Evolutionary conservation across 768 basidiomycete genomes (phyloP).

Genomic region (Calvatia gigantea): DNA sequence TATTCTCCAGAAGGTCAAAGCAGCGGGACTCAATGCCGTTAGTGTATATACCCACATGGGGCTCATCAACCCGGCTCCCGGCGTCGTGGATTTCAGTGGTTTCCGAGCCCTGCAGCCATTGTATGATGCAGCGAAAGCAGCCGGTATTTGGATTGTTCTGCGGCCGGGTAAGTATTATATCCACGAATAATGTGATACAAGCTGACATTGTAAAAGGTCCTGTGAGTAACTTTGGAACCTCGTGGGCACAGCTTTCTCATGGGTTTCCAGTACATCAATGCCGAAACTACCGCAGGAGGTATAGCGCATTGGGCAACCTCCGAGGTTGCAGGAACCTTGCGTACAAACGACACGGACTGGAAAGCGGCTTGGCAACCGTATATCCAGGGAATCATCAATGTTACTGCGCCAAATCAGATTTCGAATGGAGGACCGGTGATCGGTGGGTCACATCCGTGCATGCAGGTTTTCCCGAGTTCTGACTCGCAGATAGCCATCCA

Average conservation of each 20-base stretch:
- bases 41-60: conserved; percentile 84
- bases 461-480: background rate
- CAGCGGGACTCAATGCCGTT: conserved; percentile 74
- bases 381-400: conserved; percentile 59
- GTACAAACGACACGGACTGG: conserved; percentile 77
- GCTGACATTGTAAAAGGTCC: conserved; percentile 34
- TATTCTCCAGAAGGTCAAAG: conserved; percentile 77
- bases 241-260: background rate
- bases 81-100: conserved; percentile 67
- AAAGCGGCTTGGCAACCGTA: conserved; percentile 69
- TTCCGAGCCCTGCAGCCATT: conserved; percentile 69
- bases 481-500: conserved; percentile 22
- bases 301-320: conserved; percentile 68
- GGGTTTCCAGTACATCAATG: conserved; percentile 62
- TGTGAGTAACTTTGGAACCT: conserved; percentile 23
- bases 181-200: background rate
- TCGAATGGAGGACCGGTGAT: conserved; percentile 73
- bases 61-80: conserved; percentile 69
- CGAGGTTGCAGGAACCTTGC: conserved; percentile 58
- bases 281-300: conserved; percentile 79
- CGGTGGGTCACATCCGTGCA: conserved; percentile 35
- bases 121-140: conserved; percentile 68
- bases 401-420: conserved; percentile 64
- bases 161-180: conserved; percentile 56
- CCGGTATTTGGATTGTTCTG: conserved; percentile 76